These are phyloP conservation scores for Hanseniaspora guilliermondii DNA, from an alignment of 805 yeast species.

Conservation along the genomic window DNA sequence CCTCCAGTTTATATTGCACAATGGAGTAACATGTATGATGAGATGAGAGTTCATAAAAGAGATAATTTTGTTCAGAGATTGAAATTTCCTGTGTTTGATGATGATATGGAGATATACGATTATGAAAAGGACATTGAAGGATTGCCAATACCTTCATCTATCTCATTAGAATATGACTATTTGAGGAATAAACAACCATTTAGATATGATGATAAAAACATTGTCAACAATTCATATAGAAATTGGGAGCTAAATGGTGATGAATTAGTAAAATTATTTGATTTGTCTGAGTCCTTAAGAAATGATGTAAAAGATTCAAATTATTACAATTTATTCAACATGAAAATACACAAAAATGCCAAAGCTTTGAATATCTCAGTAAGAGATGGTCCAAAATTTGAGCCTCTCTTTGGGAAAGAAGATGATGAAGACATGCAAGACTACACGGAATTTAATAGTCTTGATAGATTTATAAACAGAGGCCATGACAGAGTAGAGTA, in stretches of 20 bases:
- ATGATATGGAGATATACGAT: conserved; percentile 84
- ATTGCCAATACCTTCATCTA: conserved; percentile 56
- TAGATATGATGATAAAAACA: conserved; percentile 48
- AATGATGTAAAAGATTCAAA: conserved; percentile 48
- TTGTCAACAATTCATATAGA: conserved; percentile 42
- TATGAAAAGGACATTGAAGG: conserved; percentile 72
- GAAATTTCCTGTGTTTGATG: conserved; percentile 93
- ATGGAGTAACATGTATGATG: conserved; percentile 88
- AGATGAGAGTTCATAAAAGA: conserved; percentile 88
- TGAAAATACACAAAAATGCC: conserved; percentile 72
- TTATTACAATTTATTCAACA: conserved; percentile 60
- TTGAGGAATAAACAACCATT: conserved; percentile 68
- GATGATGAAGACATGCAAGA: conserved; percentile 53
- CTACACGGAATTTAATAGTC: conserved; percentile 77
- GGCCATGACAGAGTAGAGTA: conserved; percentile 69
- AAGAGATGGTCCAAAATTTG: conserved; percentile 95
- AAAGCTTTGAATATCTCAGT: conserved; percentile 76
- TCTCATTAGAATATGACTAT: conserved; percentile 70
- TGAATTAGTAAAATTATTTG: conserved; percentile 52
- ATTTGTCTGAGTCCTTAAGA: conserved; percentile 59
- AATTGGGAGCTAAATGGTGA: conserved; percentile 54
- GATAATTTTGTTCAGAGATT: conserved; percentile 83
- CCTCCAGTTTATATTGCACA: conserved; percentile 87
- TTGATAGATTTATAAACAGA: conserved; percentile 77
- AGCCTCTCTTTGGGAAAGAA: conserved; percentile 60